These are phyloP conservation scores for Bruguiera hainesii DNA, from an alignment of 441 rosid species.

Conservation along the genomic window DNA sequence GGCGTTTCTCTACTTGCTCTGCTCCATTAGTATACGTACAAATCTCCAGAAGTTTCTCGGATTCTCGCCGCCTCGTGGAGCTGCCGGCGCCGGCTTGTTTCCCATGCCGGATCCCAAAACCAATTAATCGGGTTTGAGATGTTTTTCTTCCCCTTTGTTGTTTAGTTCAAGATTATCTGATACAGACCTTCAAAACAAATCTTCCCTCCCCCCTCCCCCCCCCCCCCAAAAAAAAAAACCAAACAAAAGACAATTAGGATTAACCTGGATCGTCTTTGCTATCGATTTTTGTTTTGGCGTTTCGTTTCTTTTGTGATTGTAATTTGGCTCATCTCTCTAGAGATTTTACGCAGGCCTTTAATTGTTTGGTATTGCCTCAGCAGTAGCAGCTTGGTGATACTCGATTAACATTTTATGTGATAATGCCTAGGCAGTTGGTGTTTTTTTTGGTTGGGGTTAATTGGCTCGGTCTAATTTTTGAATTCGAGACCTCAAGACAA, in stretches of 20 bases:
- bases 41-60: constrained; percentile 91
- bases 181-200: neutral
- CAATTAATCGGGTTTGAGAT: constrained; percentile 37
- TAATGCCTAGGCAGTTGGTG: too few relatives aligned
- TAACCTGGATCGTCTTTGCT: neutral
- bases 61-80: constrained; percentile 86
- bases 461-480: too few relatives aligned
- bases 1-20: constrained; percentile 78
- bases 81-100: constrained; percentile 73
- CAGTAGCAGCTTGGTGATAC: neutral
- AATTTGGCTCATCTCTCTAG: neutral
- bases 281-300: neutral
- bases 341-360: neutral
- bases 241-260: too few relatives aligned
- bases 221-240: neutral
- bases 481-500: too few relatives aligned
- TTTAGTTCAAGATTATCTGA: neutral
- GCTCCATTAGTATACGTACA: constrained; percentile 86
- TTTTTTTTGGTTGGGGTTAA: too few relatives aligned
- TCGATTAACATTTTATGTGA: too few relatives aligned
- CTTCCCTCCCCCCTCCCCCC: too few relatives aligned
- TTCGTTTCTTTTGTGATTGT: neutral
- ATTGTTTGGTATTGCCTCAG: neutral
- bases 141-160: neutral
- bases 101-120: constrained; percentile 90